phyloP scores from a whole-genome alignment of 768 basidiomycete genomes.

The Austroboletus festivus region DNA sequence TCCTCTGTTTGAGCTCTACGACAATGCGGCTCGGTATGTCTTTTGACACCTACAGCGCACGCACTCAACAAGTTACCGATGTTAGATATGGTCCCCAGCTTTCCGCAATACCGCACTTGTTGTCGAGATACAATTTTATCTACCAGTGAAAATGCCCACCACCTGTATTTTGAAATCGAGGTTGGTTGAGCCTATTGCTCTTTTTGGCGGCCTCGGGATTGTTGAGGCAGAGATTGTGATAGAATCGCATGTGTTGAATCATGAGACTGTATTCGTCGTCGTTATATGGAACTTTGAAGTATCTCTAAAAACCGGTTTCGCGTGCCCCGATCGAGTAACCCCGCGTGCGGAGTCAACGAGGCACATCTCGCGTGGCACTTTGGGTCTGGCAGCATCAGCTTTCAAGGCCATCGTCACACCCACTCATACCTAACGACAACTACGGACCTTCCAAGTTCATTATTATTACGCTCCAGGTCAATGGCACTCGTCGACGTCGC shows the following conservation, averaged over 20 bases:
- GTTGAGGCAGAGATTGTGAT: no score
- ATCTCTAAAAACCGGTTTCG: no score
- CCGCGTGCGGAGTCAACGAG: conserved; percentile 19
- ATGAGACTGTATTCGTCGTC: no score
- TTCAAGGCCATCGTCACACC: background rate
- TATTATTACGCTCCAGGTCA: background rate
- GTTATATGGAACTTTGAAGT: no score
- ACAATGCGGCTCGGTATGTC: conserved; percentile 83
- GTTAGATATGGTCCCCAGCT: conserved; percentile 86
- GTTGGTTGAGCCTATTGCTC: no score
- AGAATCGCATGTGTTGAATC: no score
- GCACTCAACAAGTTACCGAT: background rate
- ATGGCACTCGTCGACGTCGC: conserved; percentile 23
- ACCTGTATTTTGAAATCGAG: no score
- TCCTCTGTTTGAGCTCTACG: conserved; percentile 95
- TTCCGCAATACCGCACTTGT: conserved; percentile 87
- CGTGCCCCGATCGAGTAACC: conserved; percentile 19
- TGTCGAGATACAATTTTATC: conserved; percentile 85
- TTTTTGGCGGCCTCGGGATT: no score
- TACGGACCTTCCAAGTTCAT: background rate
- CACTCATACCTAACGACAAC: background rate
- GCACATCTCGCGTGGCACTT: conserved; percentile 3
- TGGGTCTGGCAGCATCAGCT: background rate
- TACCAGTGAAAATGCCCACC: conserved; percentile 53
- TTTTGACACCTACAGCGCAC: background rate